Base-by-base conservation (phyloP, 441 rosid species). In the Euphorbia neoarborescens region DNA sequence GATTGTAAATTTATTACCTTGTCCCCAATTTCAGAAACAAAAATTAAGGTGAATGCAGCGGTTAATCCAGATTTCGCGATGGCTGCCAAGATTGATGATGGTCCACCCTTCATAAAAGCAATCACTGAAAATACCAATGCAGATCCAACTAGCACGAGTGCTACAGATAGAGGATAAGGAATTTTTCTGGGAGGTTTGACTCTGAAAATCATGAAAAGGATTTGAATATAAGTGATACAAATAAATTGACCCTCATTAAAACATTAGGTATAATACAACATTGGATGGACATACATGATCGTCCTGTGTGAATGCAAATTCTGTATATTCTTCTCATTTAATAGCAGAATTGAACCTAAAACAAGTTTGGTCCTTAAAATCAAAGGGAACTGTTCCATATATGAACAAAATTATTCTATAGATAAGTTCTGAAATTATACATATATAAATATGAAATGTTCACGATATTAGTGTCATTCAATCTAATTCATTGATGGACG, bases 1-100 rank as follows among this genome's bases (percentile, higher is more conserved):
- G 7, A 62, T 5, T 27, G 37, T 46, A 48, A 70, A 30, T 61
- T 50, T 44, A 53, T 59, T 86, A 90, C 96, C 98, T 89, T 90
- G 86, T 92, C 96, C 68, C 98, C 96, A 24, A 92, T 90, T 83
- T 92, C 96, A 34, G 98, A 92, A 73, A 92, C 94, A 81, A 90
- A 89, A 76, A 94, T 94, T 64, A 94, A 81, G 37, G 90, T 83
- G 90, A 94, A 94, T 63, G 99, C 99, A 72, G 99, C 99, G 46
- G 96, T 86, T 77, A 91, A 86, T 76, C 97, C 99, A 48, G 99
- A 91, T 81, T 94, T 94, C 56, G 97, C 84, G 48, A 91, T 85
- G 15, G 96, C 90, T 54, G 96, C 89, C 75, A 94, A 78, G 77
- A 86, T 78, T 34, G 90, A 82, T 28, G 92, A 84, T 66, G 96